Base-by-base conservation (phyloP, 2,329 filamentous ascomycete genomes). In the Alternaria brassicae region DNA sequence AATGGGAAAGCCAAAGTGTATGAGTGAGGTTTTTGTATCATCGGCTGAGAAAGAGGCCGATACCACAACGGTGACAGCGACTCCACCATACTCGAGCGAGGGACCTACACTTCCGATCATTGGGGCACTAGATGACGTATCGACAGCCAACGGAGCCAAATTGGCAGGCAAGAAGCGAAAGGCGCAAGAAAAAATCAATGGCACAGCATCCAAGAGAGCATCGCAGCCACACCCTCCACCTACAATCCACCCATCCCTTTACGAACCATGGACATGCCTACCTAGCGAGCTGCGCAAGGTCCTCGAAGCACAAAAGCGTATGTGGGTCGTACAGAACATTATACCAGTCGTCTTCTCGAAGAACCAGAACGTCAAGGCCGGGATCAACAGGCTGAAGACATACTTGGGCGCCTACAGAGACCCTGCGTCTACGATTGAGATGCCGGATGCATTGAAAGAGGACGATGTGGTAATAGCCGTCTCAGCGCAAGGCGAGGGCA, bases 1-100 rank as follows among this genome's bases (percentile, higher is more conserved):
- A 2, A 69, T 69, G 67, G 58, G 55, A 1, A 65, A 59, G 9
- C 12, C 67, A 32, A 62, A 62, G 21, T 67, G 68, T 25, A 68
- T 68, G 65, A 66, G 61, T 56, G 67, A 69, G 32, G 60, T 71
- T 9, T 66, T 71, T 44, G 50, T 56, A 19, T 67, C 68, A 6
- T 67, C 62, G 6, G 50, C 54, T 7, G 50, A 57, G 42, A 60
- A 58, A 23, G 56, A 57, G 45, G 47, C 45, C 12, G 50, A 44
- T 39, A 57, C 36, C 10, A 54, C 48, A 9, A 32, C 40, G 6
- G 9, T 60, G 28, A 58, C 56, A 2, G 53, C 58, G 10, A 58
- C 53, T 25, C 61, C 53, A 9, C 56, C 57, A 19, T 66, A 63
- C 44, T 67, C 67, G 5, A 72, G 68, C 60, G 68, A 70, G 13